Evolutionary conservation across 768 basidiomycete species (phyloP), one percentile per base, ranked within the genome.

Genomic region (Termitomyces sp.): DNA sequence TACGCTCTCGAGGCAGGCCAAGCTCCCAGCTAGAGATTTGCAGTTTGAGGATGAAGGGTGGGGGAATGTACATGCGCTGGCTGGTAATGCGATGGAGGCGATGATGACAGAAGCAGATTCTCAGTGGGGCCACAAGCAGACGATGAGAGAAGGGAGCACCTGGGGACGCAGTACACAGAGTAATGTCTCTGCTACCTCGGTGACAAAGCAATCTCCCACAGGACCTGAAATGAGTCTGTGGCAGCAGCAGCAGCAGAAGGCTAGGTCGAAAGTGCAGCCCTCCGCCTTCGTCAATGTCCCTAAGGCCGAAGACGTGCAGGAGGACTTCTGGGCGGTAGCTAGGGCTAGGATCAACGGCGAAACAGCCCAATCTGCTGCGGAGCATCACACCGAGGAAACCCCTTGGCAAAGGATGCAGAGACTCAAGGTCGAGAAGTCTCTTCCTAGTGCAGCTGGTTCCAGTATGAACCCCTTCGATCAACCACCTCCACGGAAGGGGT

Each of bases 381-480:
- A 42, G 10, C 43, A 22, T 43, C 53, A 45, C 33, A 33, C 50
- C 5, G 61, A 64, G 32, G 63, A 62, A 48, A 56, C 61, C 8
- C 60, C 60, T 2, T 63, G 63, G 63, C 32, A 61, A 52, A 52
- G 63, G 24, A 58, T 58, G 54, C 51, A 61, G 54, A 55, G 58
- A 38, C 57, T 60, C 22, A 54, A 59, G 26, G 51, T 42, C n/a
- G 58, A 59, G 20, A 47, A 47, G 20, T 26, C 46, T 20, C 24
- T 42, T 6, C 18, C 60, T 13, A 24, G 47, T 22, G 42, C 47
- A 40, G 33, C 36, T 38, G 48, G n/a, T 20, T 32, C 26, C 22
- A 56, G 18, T 47, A 35, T 9, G 51, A 60, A 50, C 40, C 30
- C 51, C 46, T 53, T 59, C 47, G 40, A 62, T 42, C 61, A 53